phyloP scores from a whole-genome alignment of 202 grass and related monocot genomes.

The Zizania palustris region DNA sequence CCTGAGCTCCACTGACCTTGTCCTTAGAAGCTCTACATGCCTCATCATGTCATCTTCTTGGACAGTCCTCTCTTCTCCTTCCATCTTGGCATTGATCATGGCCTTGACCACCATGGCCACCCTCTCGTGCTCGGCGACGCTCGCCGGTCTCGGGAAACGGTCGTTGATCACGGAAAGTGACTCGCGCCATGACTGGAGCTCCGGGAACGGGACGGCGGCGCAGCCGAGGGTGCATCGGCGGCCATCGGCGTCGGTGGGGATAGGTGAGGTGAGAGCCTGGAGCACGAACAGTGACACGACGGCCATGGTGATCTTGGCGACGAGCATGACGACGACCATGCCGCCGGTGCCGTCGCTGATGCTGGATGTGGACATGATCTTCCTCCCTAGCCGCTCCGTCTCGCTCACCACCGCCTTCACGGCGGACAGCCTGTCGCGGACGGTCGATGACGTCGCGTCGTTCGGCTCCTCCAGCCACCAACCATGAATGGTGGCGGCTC shows the following conservation, averaged over 20 bases:
- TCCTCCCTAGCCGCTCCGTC: constrained; percentile 42
- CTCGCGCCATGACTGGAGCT: constrained; percentile 71
- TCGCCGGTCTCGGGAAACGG: constrained; percentile 37
- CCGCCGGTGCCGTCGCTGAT: not conserved
- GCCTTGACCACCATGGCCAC: constrained; percentile 53
- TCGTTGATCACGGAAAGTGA: constrained; percentile 54
- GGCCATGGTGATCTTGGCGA: constrained; percentile 76
- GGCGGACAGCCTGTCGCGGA: constrained; percentile 26
- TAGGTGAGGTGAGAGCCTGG: constrained; percentile 57
- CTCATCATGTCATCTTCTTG: not conserved
- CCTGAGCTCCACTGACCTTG: constrained; percentile 67
- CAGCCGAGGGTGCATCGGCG: not conserved
- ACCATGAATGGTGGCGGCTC: no score
- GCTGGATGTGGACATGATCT: not conserved
- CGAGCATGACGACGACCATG: constrained; percentile 65
- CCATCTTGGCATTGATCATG: constrained; percentile 44
- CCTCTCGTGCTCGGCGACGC: constrained; percentile 63
- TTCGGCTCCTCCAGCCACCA: not conserved
- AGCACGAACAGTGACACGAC: constrained; percentile 65
- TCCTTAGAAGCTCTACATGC: constrained; percentile 56
- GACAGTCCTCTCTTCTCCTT: not conserved
- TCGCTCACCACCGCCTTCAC: constrained; percentile 51
- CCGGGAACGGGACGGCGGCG: constrained; percentile 25
- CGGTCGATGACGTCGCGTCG: not conserved
- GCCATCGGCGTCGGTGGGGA: constrained; percentile 19